Evolutionary conservation across 2,329 filamentous ascomycete species (phyloP).

Genomic region (Cytospora leucostoma): DNA sequence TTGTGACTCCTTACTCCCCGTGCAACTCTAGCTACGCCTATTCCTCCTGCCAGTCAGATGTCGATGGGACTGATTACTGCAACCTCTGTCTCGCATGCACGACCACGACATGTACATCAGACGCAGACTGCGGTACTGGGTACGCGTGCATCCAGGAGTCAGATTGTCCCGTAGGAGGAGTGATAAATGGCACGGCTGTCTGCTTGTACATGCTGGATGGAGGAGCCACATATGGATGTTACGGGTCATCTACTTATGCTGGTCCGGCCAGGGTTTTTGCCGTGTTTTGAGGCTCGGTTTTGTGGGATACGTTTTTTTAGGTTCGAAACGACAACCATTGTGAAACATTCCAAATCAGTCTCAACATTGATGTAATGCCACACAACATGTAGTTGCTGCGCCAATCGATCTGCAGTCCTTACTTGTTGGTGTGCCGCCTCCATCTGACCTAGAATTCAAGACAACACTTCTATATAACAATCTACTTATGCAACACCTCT

Average conservation of each 20-base stretch:
- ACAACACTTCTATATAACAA: no score
- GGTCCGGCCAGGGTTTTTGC: background rate
- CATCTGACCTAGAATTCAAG: no score
- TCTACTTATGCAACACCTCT: no score
- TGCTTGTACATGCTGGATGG: slow-evolving; percentile 26
- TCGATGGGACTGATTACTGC: slow-evolving; percentile 24
- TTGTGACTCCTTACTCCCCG: slow-evolving; percentile 21
- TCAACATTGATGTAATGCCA: no score
- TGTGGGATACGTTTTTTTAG: no score
- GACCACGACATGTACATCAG: slow-evolving; percentile 15
- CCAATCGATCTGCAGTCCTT: no score
- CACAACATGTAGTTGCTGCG: no score
- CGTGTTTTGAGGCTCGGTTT: background rate
- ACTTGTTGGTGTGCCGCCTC: no score
- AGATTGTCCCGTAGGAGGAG: slow-evolving; percentile 19
- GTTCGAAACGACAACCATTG: background rate
- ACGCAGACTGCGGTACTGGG: slow-evolving; percentile 21
- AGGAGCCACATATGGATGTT: slow-evolving; percentile 16
- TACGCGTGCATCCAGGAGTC: slow-evolving; percentile 25
- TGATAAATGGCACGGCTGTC: slow-evolving; percentile 15
- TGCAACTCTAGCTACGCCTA: slow-evolving; percentile 22
- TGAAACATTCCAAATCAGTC: background rate
- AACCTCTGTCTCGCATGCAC: slow-evolving; percentile 22
- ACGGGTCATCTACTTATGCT: slow-evolving; percentile 2
- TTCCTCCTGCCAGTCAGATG: slow-evolving; percentile 21